Conservation (phyloP, 2,329 filamentous ascomycete species). For the Shiraia sp. region DNA sequence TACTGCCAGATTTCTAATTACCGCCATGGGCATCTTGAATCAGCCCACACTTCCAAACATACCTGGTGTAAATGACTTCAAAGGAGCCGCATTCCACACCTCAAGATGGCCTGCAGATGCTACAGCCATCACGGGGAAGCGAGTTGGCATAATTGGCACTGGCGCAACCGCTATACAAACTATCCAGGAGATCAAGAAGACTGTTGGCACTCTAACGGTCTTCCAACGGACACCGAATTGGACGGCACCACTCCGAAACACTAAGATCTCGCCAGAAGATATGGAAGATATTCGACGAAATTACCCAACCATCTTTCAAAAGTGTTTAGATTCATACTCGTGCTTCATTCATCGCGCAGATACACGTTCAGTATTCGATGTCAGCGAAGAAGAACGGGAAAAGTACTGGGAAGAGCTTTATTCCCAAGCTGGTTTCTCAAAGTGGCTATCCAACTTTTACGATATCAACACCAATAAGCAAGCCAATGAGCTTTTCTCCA, state of each 20-base stretch:
- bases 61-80: conserved; percentile 23
- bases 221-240: conserved; percentile 20
- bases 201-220: conserved; percentile 10
- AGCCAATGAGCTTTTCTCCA: conserved; percentile 28
- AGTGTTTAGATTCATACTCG: conserved; percentile 17
- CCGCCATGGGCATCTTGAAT: conserved; percentile 26
- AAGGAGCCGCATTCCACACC: conserved; percentile 15
- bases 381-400: conserved; percentile 14
- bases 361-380: conserved; percentile 14
- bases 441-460: conserved; percentile 21
- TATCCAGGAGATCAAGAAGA: conserved; percentile 14
- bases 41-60: conserved; percentile 23
- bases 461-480: conserved; percentile 26
- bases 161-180: conserved; percentile 15
- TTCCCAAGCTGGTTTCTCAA: conserved; percentile 20
- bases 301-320: conserved; percentile 20
- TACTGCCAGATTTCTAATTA: conserved; percentile 19
- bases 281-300: conserved; percentile 18
- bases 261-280: conserved; percentile 14
- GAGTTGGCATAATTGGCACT: conserved; percentile 13
- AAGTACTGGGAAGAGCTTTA: conserved; percentile 23
- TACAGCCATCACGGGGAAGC: conserved; percentile 7
- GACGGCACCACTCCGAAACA: conserved; percentile 24
- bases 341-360: conserved; percentile 20
- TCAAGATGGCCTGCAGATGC: conserved; percentile 10